A percentile compares a stretch with the other conserved stretches of the same genome.
These are phyloP conservation scores for Torulaspora franciscae DNA, from an alignment of 805 yeast genomes.

Conservation along the genomic window DNA sequence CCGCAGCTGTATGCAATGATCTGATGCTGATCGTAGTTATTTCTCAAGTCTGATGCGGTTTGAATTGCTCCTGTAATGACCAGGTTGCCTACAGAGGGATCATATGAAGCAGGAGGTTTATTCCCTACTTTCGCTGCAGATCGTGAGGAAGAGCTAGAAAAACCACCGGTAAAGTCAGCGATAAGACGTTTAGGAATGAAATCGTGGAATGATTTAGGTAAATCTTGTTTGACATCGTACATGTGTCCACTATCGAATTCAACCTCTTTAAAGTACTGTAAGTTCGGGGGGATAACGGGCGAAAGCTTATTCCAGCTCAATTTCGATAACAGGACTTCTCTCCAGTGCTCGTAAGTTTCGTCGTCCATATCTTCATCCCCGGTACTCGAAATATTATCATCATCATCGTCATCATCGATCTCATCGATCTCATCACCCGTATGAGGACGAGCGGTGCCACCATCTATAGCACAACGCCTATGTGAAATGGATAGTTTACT, in stretches of 20 bases:
- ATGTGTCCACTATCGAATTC: conserved; percentile 11
- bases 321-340: conserved; percentile 13
- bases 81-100: conserved; percentile 23
- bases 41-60: conserved; percentile 23
- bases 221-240: conserved; percentile 14
- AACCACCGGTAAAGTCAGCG: conserved; percentile 8
- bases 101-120: conserved; percentile 8
- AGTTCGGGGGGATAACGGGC: conserved; percentile 17
- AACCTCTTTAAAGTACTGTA: conserved; percentile 22
- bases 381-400: conserved; percentile 11
- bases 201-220: conserved; percentile 17
- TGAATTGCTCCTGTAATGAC: conserved; percentile 22
- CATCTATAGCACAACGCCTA: conserved; percentile 6
- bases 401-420: conserved; percentile 2
- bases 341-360: conserved; percentile 15
- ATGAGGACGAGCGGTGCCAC: background rate
- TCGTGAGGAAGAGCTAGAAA: conserved; percentile 2
- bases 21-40: conserved; percentile 19
- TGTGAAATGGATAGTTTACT: conserved; percentile 5
- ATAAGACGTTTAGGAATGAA: conserved; percentile 24
- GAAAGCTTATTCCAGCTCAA: conserved; percentile 19
- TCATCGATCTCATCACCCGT: background rate
- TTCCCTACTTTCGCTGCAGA: background rate
- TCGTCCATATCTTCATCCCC: conserved; percentile 7
- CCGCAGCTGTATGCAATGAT: conserved; percentile 26